Base-by-base conservation (phyloP, 2,329 filamentous ascomycete species). In the Calonectria honghensis region DNA sequence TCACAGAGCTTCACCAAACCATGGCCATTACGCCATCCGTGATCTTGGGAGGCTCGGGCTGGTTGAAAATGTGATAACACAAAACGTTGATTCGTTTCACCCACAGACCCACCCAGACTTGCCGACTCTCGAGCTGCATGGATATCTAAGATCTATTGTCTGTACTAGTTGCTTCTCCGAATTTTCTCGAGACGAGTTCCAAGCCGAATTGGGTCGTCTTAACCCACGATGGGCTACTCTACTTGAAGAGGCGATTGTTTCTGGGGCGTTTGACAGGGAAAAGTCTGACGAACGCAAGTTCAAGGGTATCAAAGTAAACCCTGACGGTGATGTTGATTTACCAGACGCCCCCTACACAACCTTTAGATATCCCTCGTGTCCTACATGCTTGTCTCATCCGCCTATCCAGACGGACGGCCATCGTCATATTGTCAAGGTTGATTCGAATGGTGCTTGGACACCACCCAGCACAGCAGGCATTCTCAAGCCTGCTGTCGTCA, bases 1-100 rank as follows among this genome's bases (percentile, higher is more conserved):
- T 78, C 88, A 94, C 81, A 93, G 92, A 75, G 95, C 95, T n/a
- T 88, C 87, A 73, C 96, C 96, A 16, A 98, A 98, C 82, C 86
- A 88, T 4, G 93, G 93, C 2, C 97, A 99, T 86, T 89, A 91
- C 82, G 95, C 96, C 2, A 91, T 98, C 72, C 89, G 91, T 68
- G 90, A 93, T 76, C 87, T 98, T 45, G 94, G 92, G 3, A 85
- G 90, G 6, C 87, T 97, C 78, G 96, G 96, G 3, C 85, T 96
- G 65, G 88, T 98, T 52, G 91, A 90, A 72, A 91, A 88, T 68
- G 94, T 98, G 73, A 92, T 99, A 79, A 98, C 97, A 51, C 97
- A 99, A 84, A 98, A 98, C 82, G 97, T 99, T 67, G 97, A 99
- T 86, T 98, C 96, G 3, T 98, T 99, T 83, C 97, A 99, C 85